Percentiles rank a stretch among this genome's conserved stretches.
Evolutionary conservation across 306 rosid genomes (phyloP).

Genomic region (Malus orientalis): DNA sequence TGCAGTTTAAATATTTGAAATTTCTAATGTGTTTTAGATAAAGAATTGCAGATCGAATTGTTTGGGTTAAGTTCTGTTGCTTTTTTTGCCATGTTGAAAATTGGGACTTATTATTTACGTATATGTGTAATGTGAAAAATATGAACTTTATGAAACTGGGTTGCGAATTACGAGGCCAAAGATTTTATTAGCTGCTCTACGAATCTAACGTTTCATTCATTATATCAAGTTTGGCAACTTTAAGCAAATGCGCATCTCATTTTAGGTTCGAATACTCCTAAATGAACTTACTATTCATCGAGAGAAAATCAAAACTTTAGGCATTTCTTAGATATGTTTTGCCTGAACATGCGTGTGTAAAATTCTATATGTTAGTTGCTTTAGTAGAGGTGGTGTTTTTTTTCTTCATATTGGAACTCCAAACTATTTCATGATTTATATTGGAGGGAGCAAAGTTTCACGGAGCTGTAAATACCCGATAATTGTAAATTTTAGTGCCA

Average conservation of each 20-base stretch:
- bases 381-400: not conserved
- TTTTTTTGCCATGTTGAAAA: not conserved
- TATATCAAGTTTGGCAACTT: not conserved
- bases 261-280: not conserved
- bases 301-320: not conserved
- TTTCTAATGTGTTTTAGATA: conserved; percentile 1
- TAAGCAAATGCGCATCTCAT: not conserved
- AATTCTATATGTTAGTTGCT: not conserved
- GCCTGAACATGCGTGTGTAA: not conserved
- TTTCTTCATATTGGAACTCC: not conserved
- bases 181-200: not conserved
- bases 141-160: not conserved
- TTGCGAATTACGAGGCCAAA: not conserved
- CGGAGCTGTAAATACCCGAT: not conserved
- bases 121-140: not conserved
- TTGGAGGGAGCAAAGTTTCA: not conserved
- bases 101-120: not conserved
- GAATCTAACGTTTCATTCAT: not conserved
- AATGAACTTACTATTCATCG: too few relatives aligned
- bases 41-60: conserved; percentile 16
- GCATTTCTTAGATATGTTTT: not conserved
- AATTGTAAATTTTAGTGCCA: not conserved
- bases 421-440: not conserved
- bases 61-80: not conserved
- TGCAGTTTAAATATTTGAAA: conserved; percentile 1